Conservation (phyloP, 2,329 filamentous ascomycete genomes). For the Dactylellina haptotyla region DNA sequence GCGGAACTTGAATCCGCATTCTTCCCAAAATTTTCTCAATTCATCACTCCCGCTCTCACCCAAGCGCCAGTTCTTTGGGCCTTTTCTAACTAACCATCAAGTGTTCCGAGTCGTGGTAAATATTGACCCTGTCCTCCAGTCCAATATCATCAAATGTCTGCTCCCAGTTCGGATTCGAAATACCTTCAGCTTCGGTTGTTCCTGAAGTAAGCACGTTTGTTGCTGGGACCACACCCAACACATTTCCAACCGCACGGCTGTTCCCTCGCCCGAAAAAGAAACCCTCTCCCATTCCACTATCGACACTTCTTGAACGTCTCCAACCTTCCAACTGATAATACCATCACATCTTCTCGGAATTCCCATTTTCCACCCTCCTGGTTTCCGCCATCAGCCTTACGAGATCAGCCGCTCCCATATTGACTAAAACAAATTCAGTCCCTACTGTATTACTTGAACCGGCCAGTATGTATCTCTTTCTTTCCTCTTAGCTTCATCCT, state of each 20-base stretch:
- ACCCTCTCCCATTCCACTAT: constrained; percentile 8
- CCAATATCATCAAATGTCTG: background rate
- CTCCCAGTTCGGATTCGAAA: background rate
- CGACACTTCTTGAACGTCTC: constrained; percentile 6
- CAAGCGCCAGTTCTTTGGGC: constrained; percentile 21
- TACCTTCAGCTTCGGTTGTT: constrained; percentile 1
- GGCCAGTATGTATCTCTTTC: background rate
- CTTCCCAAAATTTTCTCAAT: constrained; percentile 44
- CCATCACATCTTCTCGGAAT: constrained; percentile 5
- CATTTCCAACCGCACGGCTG: constrained; percentile 30
- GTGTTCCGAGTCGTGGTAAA: constrained; percentile 2
- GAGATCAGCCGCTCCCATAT: background rate
- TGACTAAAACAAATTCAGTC: background rate
- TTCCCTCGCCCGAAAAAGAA: background rate
- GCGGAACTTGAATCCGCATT: constrained; percentile 46
- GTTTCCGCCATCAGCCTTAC: background rate
- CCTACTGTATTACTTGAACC: background rate
- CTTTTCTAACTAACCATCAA: constrained; percentile 3
- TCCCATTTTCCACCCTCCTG: constrained; percentile 1
- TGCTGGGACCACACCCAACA: constrained; percentile 34
- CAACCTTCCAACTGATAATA: background rate
- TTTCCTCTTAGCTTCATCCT: background rate
- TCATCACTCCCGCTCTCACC: constrained; percentile 17
- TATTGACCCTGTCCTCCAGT: too few relatives aligned
- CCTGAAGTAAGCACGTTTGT: background rate